A percentile compares a stretch with the other conserved stretches of the same genome.
Conservation (phyloP, 306 rosid species). For the Heteromeles arbutifolia region DNA sequence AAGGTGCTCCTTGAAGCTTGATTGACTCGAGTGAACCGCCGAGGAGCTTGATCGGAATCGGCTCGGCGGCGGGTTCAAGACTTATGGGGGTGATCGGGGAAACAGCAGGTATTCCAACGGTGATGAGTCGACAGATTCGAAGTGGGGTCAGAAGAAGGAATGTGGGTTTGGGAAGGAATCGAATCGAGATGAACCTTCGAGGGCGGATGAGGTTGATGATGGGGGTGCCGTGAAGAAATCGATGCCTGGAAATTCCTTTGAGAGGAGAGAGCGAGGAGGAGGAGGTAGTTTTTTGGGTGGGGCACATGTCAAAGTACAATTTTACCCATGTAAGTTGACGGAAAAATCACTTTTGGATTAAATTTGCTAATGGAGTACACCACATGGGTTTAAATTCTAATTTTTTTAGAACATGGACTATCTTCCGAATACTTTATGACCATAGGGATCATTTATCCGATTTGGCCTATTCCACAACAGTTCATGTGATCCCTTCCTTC, state of each 20-base stretch:
- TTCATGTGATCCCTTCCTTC: too few relatives aligned
- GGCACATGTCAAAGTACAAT: constrained; percentile 13
- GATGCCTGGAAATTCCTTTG: constrained; percentile 41
- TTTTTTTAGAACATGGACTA: too few relatives aligned
- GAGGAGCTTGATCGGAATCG: constrained; percentile 70
- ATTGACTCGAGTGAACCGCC: constrained; percentile 67
- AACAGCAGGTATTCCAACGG: constrained; percentile 22
- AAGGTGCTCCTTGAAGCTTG: too few relatives aligned
- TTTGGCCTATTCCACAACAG: too few relatives aligned
- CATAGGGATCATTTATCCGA: too few relatives aligned
- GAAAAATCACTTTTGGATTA: too few relatives aligned
- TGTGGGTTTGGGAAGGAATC: constrained; percentile 45
- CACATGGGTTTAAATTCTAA: accelerated
- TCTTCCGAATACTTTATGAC: too few relatives aligned
- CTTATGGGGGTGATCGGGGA: constrained; percentile 29
- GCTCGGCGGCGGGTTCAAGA: constrained; percentile 55
- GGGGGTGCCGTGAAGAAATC: constrained; percentile 77
- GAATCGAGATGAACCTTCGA: constrained; percentile 57
- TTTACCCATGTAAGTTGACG: too few relatives aligned
- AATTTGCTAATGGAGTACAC: too few relatives aligned
- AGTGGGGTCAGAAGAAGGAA: constrained; percentile 58
- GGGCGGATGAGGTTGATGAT: constrained; percentile 81
- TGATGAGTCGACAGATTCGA: constrained; percentile 51
- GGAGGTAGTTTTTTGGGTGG: constrained; percentile 57
- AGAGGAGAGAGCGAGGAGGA: constrained; percentile 39